Evolutionary conservation across 495 filamentous ascomycete species (phyloP).

Genomic region (Podospora comata): DNA sequence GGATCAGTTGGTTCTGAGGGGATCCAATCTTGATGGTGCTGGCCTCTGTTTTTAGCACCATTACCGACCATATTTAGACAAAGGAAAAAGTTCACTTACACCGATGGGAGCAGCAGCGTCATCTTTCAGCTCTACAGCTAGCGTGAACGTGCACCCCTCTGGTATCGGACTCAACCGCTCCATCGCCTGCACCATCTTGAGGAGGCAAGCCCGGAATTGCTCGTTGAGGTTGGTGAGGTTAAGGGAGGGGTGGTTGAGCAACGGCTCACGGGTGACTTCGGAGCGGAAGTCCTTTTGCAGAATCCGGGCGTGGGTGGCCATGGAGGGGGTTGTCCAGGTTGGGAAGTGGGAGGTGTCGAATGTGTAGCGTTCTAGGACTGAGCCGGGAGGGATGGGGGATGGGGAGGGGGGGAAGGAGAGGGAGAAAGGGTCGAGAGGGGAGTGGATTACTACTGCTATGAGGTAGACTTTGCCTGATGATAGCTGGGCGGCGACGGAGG

Average conservation of each 20-base stretch:
- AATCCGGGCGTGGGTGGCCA: slow-evolving; percentile 38
- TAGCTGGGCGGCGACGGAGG: slow-evolving; percentile 71
- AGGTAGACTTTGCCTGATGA: slow-evolving; percentile 54
- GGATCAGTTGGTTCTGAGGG: slow-evolving; percentile 48
- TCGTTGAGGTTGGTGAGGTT: slow-evolving; percentile 37
- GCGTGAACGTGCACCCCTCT: slow-evolving; percentile 74
- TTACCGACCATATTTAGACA: background rate
- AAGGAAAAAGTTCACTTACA: slow-evolving; percentile 35
- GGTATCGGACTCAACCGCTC: slow-evolving; percentile 64
- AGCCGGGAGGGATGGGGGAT: slow-evolving; percentile 18
- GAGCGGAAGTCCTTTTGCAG: slow-evolving; percentile 41
- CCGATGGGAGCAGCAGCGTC: slow-evolving; percentile 72
- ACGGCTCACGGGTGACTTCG: slow-evolving; percentile 33
- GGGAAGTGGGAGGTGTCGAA: slow-evolving; percentile 82
- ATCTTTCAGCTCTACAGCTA: slow-evolving; percentile 80
- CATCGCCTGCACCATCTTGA: slow-evolving; percentile 52
- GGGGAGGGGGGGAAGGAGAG: slow-evolving; percentile 7
- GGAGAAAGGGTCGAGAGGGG: slow-evolving; percentile 30
- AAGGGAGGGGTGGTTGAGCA: background rate
- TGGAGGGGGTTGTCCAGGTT: slow-evolving; percentile 39
- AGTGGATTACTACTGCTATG: slow-evolving; percentile 75
- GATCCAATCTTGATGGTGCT: slow-evolving; percentile 67
- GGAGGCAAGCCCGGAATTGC: slow-evolving; percentile 50
- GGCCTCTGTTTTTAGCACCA: background rate
- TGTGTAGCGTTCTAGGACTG: slow-evolving; percentile 74